These are phyloP conservation scores for Botrytis fragariae DNA, from an alignment of 2,329 filamentous ascomycete species.

Conservation along the genomic window DNA sequence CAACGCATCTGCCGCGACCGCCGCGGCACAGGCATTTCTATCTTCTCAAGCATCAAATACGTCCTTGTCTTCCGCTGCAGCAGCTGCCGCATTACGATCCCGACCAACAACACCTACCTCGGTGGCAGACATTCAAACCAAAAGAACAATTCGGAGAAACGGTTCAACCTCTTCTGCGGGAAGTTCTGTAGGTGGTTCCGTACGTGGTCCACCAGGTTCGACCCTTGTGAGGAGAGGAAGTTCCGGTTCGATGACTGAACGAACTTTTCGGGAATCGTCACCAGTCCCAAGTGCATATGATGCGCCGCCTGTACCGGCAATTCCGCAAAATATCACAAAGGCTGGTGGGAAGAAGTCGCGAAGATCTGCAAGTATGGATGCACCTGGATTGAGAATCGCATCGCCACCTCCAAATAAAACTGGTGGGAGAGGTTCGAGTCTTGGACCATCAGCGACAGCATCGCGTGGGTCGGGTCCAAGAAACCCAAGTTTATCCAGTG, in stretches of 20 bases:
- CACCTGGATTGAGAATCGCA: conserved; percentile 36
- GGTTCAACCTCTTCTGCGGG: conserved; percentile 68
- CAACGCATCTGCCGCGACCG: conserved; percentile 72
- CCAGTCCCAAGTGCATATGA: conserved; percentile 43
- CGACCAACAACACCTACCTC: conserved; percentile 75
- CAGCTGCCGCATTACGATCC: conserved; percentile 78
- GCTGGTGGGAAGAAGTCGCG: conserved; percentile 31
- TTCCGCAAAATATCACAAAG: conserved; percentile 55
- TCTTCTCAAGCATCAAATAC: conserved; percentile 61
- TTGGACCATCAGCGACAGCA: conserved; percentile 29
- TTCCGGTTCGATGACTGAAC: conserved; percentile 79
- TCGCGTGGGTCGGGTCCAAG: conserved; percentile 31
- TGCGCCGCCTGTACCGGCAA: conserved; percentile 71
- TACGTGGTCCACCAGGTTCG: conserved; percentile 40
- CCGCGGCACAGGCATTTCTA: conserved; percentile 78
- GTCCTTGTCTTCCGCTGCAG: conserved; percentile 78
- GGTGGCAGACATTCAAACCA: conserved; percentile 82
- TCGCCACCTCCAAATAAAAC: conserved; percentile 35
- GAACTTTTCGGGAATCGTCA: conserved; percentile 73
- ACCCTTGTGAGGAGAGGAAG: conserved; percentile 65
- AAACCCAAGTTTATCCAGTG: conserved; percentile 35
- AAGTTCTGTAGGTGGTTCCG: conserved; percentile 45
- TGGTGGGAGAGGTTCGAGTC: conserved; percentile 36
- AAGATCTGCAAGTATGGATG: conserved; percentile 41
- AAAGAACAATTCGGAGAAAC: conserved; percentile 73